Evolutionary conservation across 345 rosid genomes (phyloP).

Genomic region (Stellera chamaejasme): DNA sequence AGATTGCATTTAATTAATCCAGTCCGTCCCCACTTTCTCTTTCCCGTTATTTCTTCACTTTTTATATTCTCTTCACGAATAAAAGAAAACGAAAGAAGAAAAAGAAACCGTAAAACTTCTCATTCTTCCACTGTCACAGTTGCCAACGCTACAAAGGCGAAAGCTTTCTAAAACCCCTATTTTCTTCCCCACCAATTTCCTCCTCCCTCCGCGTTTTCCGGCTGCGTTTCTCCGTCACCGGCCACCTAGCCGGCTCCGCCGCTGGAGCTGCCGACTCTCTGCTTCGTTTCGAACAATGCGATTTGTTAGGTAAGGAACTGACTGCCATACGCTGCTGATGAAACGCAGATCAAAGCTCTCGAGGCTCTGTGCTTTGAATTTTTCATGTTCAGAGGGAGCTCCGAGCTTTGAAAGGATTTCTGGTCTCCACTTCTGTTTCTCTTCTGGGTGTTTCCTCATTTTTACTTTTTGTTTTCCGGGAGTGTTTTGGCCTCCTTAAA

Average conservation of each 20-base stretch:
- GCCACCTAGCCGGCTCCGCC: not conserved
- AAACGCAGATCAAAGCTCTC: too few relatives aligned
- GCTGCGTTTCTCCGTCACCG: slow-evolving; percentile 10
- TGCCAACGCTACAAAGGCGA: not conserved
- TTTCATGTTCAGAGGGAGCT: not conserved
- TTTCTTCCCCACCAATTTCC: slow-evolving; percentile 4
- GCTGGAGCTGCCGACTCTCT: not conserved
- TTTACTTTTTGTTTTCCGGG: not conserved
- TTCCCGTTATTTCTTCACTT: slow-evolving; percentile 14
- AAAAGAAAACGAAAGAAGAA: not conserved
- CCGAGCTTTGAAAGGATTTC: not conserved
- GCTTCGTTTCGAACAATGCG: not conserved
- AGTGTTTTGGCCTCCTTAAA: not conserved
- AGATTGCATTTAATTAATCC: slow-evolving; percentile 18
- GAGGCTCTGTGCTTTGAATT: too few relatives aligned
- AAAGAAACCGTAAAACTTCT: too few relatives aligned
- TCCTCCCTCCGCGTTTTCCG: not conserved
- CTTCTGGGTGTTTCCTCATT: not conserved
- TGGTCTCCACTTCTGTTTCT: not conserved
- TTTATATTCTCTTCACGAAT: not conserved
- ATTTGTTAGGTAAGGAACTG: not conserved
- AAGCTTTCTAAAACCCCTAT: not conserved
- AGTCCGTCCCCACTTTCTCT: slow-evolving; percentile 8
- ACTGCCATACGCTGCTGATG: too few relatives aligned
- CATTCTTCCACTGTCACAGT: not conserved